A percentile compares a stretch with the other conserved stretches of the same genome.
Evolutionary conservation across 208 protist species (phyloP).

Genomic region (Jaenimonas drosophilae): DNA sequence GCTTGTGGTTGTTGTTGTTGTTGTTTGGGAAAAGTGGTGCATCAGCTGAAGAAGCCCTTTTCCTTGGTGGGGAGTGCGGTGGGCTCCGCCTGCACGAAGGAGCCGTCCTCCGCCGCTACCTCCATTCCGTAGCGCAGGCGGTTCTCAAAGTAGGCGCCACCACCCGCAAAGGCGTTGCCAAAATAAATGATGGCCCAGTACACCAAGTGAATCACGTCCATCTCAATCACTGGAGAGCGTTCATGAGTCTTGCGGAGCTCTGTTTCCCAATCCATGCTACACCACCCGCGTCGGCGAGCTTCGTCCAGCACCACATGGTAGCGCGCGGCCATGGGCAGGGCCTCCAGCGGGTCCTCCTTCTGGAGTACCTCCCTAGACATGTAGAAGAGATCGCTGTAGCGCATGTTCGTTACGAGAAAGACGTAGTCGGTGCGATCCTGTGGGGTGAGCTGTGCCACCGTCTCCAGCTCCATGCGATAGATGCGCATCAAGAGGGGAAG

Average conservation of each 20-base stretch:
- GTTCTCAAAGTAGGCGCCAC: constrained; percentile 37
- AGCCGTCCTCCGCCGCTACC: constrained; percentile 2
- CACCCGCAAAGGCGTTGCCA: constrained; percentile 22
- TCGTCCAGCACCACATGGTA: constrained; percentile 57
- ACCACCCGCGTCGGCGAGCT: constrained; percentile 34
- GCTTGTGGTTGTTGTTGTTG: neutral
- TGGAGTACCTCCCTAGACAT: constrained; percentile 30
- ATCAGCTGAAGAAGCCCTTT: neutral
- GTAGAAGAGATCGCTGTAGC: constrained; percentile 51
- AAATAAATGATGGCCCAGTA: constrained; percentile 55
- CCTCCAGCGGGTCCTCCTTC: constrained; percentile 55
- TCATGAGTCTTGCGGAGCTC: constrained; percentile 41
- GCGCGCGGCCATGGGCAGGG: constrained; percentile 36
- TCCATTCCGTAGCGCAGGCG: constrained; percentile 19
- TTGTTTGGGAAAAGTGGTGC: neutral
- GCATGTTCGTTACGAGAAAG: constrained; percentile 56
- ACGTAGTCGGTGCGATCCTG: constrained; percentile 59
- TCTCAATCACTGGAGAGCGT: constrained; percentile 19
- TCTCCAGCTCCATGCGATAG: constrained; percentile 46
- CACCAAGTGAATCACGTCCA: constrained; percentile 38
- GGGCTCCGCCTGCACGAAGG: neutral
- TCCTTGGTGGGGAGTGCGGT: neutral
- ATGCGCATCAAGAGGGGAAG: constrained; percentile 8
- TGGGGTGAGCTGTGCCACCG: constrained; percentile 26
- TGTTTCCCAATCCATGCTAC: constrained; percentile 45